Conservation (phyloP, 2,329 filamentous ascomycete species). For the Monosporascus sp. region DNA sequence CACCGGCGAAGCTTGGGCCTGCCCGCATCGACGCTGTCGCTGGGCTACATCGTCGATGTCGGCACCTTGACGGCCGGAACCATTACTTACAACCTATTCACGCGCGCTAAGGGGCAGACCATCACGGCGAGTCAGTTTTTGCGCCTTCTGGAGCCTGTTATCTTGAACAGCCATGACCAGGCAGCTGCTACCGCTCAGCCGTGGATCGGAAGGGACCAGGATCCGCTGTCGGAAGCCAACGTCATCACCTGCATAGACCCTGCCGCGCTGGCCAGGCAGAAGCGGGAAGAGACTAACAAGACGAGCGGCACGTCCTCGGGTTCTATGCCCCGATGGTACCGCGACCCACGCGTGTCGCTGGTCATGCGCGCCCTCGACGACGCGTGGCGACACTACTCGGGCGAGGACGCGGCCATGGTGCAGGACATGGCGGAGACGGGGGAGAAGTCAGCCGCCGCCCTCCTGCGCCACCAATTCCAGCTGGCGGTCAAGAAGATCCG, state of each 20-base stretch:
- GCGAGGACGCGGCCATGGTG: not conserved
- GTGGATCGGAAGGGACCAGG: not conserved
- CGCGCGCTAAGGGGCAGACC: too few species aligned
- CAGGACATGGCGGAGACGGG: not conserved
- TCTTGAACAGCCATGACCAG: too few species aligned
- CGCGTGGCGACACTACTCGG: not conserved
- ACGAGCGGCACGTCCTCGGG: not conserved
- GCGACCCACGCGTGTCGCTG: constrained; percentile 4
- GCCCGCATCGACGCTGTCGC: not conserved
- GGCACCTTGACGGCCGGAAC: too few species aligned
- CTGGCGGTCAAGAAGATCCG: not conserved
- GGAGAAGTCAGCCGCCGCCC: not conserved
- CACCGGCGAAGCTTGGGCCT: not conserved
- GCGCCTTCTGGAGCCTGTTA: too few species aligned
- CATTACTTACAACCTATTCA: too few species aligned
- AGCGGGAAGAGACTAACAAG: too few species aligned
- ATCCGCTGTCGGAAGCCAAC: constrained; percentile 1
- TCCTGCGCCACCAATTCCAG: not conserved
- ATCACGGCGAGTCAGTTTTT: too few species aligned
- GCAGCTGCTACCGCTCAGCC: too few species aligned
- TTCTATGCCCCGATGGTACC: not conserved
- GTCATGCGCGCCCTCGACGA: constrained; percentile 5
- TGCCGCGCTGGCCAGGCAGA: not conserved
- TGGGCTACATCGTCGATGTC: not conserved
- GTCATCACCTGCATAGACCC: constrained; percentile 6